Percentiles rank a stretch among this genome's conserved stretches.
Evolutionary conservation across 768 basidiomycete species (phyloP).

Genomic region (Auricularia sp.): DNA sequence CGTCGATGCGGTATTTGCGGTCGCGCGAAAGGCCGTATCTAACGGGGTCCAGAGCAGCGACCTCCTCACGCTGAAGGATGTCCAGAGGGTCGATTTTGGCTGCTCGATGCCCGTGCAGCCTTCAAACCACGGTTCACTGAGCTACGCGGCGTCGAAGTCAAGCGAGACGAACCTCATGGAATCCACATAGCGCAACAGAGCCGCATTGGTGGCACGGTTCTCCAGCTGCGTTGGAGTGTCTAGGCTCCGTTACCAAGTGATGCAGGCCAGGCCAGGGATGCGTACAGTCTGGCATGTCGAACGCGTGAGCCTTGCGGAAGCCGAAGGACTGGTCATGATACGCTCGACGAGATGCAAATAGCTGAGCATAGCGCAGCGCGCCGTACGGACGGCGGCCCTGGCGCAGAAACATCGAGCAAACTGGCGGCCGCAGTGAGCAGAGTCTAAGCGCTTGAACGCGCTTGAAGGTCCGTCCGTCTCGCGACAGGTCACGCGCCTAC

Average conservation of each 20-base stretch:
- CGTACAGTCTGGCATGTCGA: slow-evolving; percentile 65
- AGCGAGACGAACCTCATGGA: slow-evolving; percentile 46
- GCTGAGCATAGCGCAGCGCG: background rate
- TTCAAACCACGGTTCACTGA: background rate
- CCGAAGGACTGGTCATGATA: slow-evolving; percentile 81
- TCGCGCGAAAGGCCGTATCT: slow-evolving; percentile 65
- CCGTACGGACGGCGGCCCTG: too few relatives aligned
- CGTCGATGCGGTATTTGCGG: slow-evolving; percentile 58
- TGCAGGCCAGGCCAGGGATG: slow-evolving; percentile 7
- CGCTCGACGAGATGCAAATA: background rate
- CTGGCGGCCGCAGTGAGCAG: background rate
- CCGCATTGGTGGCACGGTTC: slow-evolving; percentile 63
- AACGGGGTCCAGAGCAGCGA: slow-evolving; percentile 63
- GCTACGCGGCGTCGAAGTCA: slow-evolving; percentile 9
- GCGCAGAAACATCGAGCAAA: background rate
- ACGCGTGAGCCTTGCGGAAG: slow-evolving; percentile 54
- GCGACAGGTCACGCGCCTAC: too few relatives aligned
- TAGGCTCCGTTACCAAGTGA: slow-evolving; percentile 17
- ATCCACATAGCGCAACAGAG: slow-evolving; percentile 81
- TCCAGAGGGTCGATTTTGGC: slow-evolving; percentile 83
- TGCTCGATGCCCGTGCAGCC: slow-evolving; percentile 70
- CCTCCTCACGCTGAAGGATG: slow-evolving; percentile 71
- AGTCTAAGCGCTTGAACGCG: background rate
- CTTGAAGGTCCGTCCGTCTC: too few relatives aligned
- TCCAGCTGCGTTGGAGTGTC: slow-evolving; percentile 56